Conservation (phyloP, 495 filamentous ascomycete genomes). For the Sphaerosporella brunnea region DNA sequence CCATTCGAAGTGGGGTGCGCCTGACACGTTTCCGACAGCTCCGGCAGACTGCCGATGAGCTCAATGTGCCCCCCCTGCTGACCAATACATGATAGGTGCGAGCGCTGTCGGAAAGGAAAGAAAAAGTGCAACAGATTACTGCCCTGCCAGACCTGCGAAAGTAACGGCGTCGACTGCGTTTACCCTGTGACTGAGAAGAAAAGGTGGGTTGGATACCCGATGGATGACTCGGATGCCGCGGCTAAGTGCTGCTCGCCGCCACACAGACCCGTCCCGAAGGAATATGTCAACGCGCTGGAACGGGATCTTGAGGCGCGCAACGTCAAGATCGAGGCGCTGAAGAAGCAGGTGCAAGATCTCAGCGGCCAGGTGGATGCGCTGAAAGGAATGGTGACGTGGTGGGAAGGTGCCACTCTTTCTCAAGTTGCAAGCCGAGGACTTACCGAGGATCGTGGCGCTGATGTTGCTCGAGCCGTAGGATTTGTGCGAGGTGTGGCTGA, state of each 20-base stretch:
- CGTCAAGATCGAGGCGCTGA: neutral
- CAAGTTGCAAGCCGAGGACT: neutral
- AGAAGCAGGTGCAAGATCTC: constrained; percentile 1
- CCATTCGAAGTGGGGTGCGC: constrained; percentile 3
- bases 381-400: neutral
- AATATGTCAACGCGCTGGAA: neutral
- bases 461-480: no score
- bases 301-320: neutral
- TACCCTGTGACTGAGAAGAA: constrained; percentile 2
- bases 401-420: neutral
- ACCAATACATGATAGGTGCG: no score
- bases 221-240: no score
- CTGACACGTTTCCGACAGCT: neutral
- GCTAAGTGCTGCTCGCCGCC: no score
- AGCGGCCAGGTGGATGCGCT: neutral
- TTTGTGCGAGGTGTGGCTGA: neutral
- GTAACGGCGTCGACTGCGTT: neutral
- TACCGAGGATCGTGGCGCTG: neutral
- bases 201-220: no score
- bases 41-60: no score
- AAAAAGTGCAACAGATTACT: neutral
- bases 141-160: neutral
- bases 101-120: neutral
- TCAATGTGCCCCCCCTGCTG: no score
- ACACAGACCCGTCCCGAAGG: constrained; percentile 1